A percentile compares a stretch with the other conserved stretches of the same genome.
phyloP scores from a whole-genome alignment of 2,329 filamentous ascomycete species.

The Fusarium brevicatenulatum region DNA sequence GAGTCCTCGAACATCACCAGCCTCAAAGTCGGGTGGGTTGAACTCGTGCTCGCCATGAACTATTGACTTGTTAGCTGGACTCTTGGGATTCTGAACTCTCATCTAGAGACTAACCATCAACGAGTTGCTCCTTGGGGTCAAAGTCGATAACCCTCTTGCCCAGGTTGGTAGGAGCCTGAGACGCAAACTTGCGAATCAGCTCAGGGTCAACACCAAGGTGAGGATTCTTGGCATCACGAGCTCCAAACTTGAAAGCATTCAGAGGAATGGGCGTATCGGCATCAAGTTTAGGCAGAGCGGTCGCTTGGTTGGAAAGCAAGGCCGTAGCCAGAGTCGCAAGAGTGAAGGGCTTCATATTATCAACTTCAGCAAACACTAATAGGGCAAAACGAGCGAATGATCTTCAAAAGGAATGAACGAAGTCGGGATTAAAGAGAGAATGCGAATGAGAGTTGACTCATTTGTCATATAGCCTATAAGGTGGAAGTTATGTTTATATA shows the following conservation, averaged over 20 bases:
- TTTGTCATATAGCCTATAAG: constrained; percentile 25
- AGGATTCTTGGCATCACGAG: constrained; percentile 7
- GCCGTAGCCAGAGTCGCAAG: constrained; percentile 14
- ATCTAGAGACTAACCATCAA: constrained; percentile 2
- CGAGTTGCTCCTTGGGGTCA: constrained; percentile 25
- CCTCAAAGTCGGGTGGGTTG: constrained; percentile 21
- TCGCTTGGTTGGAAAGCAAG: constrained; percentile 19
- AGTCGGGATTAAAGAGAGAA: constrained; percentile 12
- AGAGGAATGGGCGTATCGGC: constrained; percentile 25
- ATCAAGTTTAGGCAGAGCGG: constrained; percentile 16
- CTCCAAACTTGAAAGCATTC: constrained; percentile 21
- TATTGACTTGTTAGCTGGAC: neutral
- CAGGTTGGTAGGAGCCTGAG: constrained; percentile 14
- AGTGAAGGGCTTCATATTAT: constrained; percentile 28
- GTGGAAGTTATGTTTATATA: constrained; percentile 16
- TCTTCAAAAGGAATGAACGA: constrained; percentile 1
- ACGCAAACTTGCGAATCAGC: constrained; percentile 29
- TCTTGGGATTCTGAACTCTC: rapidly evolving
- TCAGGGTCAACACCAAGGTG: constrained; percentile 31
- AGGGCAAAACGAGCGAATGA: constrained; percentile 7
- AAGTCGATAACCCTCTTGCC: constrained; percentile 25
- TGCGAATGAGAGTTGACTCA: constrained; percentile 23
- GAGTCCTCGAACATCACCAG: constrained; percentile 32
- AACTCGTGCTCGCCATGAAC: constrained; percentile 31
- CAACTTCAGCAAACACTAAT: neutral